Percentiles rank a stretch among this genome's conserved stretches.
Conservation (phyloP, 1,284 basidiomycete genomes). For the Ustilago sp. region DNA sequence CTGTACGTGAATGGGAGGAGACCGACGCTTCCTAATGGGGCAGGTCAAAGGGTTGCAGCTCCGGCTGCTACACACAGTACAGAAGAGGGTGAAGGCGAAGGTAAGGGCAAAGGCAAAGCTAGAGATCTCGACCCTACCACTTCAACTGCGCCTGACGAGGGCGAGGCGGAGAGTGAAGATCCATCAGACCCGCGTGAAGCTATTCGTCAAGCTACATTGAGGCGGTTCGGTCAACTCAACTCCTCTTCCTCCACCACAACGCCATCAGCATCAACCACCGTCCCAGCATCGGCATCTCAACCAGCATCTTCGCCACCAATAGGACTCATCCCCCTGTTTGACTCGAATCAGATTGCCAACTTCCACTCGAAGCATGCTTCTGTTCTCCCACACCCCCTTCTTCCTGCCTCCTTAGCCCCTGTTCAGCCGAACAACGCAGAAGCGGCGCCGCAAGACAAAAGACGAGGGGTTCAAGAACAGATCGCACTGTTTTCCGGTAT, state of each 20-base stretch:
- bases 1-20: constrained; percentile 22
- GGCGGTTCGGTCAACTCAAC: constrained; percentile 24
- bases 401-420: constrained; percentile 1
- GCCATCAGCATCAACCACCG: background rate
- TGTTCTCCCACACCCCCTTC: constrained; percentile 45
- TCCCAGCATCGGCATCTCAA: background rate
- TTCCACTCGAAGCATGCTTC: constrained; percentile 52
- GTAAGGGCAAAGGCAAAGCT: constrained; percentile 27
- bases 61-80: background rate
- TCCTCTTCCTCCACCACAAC: background rate
- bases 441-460: constrained; percentile 3
- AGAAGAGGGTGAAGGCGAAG: background rate
- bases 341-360: constrained; percentile 52
- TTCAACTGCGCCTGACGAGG: background rate
- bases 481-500: constrained; percentile 19
- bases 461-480: constrained; percentile 13
- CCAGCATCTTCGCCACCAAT: constrained; percentile 8
- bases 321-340: constrained; percentile 59
- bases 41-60: background rate
- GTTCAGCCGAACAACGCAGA: background rate
- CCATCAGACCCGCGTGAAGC: constrained; percentile 47
- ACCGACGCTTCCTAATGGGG: background rate
- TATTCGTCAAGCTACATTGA: constrained; percentile 39
- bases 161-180: constrained; percentile 6
- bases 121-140: background rate